Evolutionary conservation across 257 asterid species (phyloP).

Genomic region (Ballota nigra): DNA sequence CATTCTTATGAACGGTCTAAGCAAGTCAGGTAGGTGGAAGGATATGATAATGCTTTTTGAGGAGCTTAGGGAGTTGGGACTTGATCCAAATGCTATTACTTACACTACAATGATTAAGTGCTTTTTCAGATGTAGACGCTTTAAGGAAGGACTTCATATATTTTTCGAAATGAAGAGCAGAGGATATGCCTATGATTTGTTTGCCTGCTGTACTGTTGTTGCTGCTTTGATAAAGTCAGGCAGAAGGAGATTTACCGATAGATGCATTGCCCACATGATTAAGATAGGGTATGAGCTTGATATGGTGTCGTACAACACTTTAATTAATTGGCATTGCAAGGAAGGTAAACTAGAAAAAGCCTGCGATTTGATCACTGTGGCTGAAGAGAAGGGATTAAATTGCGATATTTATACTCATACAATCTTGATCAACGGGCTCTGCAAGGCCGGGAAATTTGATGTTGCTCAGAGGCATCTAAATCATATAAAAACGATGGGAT

Average conservation of each 20-base stretch:
- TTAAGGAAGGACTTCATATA: slow-evolving; percentile 57
- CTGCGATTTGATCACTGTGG: slow-evolving; percentile 43
- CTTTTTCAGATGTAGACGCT: slow-evolving; percentile 48
- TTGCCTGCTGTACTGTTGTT: slow-evolving; percentile 70
- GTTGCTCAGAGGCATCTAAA: slow-evolving; percentile 53
- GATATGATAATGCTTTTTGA: slow-evolving; percentile 47
- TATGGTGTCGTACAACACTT: slow-evolving; percentile 67
- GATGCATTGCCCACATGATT: slow-evolving; percentile 59
- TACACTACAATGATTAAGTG: slow-evolving; percentile 78
- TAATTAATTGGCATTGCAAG: slow-evolving; percentile 65
- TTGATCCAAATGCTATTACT: slow-evolving; percentile 72
- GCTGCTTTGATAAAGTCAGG: slow-evolving; percentile 63
- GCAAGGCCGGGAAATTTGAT: slow-evolving; percentile 61
- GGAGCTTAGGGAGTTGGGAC: slow-evolving; percentile 58
- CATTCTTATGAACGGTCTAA: slow-evolving; percentile 63
- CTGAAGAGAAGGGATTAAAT: slow-evolving; percentile 51
- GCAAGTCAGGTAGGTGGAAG: slow-evolving; percentile 55
- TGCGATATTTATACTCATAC: slow-evolving; percentile 74
- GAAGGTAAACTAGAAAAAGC: slow-evolving; percentile 62
- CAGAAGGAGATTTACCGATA: slow-evolving; percentile 42
- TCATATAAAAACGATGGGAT: slow-evolving; percentile 51
- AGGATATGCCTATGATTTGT: slow-evolving; percentile 78
- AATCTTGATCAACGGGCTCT: slow-evolving; percentile 74
- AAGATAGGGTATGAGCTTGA: slow-evolving; percentile 77
- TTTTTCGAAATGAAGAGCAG: slow-evolving; percentile 73